These are phyloP conservation scores for Hypomyces rosellus DNA, from an alignment of 2,329 filamentous ascomycete species.

Conservation along the genomic window DNA sequence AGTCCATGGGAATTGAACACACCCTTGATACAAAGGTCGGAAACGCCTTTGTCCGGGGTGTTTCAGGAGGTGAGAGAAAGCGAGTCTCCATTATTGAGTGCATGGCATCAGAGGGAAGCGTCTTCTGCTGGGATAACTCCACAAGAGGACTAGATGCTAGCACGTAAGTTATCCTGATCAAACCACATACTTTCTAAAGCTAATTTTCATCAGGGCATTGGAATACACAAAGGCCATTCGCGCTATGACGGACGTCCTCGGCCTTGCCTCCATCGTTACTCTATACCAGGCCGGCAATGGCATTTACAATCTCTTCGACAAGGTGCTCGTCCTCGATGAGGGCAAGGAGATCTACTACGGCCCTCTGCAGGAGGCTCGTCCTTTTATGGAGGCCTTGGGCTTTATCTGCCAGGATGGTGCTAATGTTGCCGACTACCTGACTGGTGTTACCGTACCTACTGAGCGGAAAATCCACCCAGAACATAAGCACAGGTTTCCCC, in stretches of 20 bases:
- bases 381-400: constrained; percentile 59
- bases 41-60: constrained; percentile 58
- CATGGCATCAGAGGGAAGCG: constrained; percentile 49
- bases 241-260: constrained; percentile 56
- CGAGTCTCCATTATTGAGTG: constrained; percentile 63
- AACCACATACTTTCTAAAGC: too few relatives aligned
- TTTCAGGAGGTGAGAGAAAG: constrained; percentile 63
- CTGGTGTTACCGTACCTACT: constrained; percentile 58
- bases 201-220: constrained; percentile 36
- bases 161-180: not conserved
- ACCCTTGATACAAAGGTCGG: constrained; percentile 61
- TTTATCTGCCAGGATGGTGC: constrained; percentile 57
- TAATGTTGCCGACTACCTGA: constrained; percentile 61
- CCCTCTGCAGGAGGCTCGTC: constrained; percentile 48
- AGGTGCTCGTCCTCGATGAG: constrained; percentile 60
- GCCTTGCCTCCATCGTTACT: constrained; percentile 55
- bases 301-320: constrained; percentile 65
- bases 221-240: constrained; percentile 56
- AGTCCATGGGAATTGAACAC: constrained; percentile 52
- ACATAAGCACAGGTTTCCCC: constrained; percentile 36
- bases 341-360: constrained; percentile 63
- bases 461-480: constrained; percentile 55
- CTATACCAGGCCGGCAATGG: constrained; percentile 65
- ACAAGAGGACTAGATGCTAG: constrained; percentile 60
- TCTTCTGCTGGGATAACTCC: constrained; percentile 63